Percentiles rank a stretch among this genome's conserved stretches.
Evolutionary conservation across 2,329 filamentous ascomycete genomes (phyloP).

Genomic region (Colletotrichum sp.): DNA sequence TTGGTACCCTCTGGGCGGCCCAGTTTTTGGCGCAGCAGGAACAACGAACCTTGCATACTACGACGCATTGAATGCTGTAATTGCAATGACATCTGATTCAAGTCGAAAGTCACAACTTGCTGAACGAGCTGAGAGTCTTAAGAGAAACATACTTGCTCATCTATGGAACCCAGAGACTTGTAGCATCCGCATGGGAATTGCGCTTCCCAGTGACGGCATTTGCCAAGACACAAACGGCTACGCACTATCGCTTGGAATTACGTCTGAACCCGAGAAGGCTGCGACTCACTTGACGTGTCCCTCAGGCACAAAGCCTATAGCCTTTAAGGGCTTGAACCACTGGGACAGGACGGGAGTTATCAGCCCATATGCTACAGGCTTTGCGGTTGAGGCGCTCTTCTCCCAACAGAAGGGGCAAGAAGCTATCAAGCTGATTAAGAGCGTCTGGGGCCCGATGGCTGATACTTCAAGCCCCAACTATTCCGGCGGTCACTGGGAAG

Average conservation of each 20-base stretch:
- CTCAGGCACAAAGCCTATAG: neutral
- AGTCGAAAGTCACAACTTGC: neutral
- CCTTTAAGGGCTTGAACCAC: neutral
- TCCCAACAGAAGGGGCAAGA: neutral
- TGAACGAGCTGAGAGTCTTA: neutral
- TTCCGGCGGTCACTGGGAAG: constrained; percentile 10
- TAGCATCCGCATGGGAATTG: neutral
- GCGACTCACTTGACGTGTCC: neutral
- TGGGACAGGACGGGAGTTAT: neutral
- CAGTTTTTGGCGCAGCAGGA: neutral
- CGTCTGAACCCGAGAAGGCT: neutral
- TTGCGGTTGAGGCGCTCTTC: constrained; percentile 14
- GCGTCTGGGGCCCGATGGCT: constrained; percentile 5
- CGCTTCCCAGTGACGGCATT: neutral
- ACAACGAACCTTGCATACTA: constrained; percentile 8
- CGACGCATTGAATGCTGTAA: neutral
- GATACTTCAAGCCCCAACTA: neutral
- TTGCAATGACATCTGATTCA: neutral
- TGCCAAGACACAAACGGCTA: constrained; percentile 10
- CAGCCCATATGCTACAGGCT: constrained; percentile 9
- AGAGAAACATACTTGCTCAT: neutral
- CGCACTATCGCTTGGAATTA: neutral
- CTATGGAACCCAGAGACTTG: neutral
- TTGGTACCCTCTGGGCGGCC: constrained; percentile 3
- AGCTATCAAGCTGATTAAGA: neutral